Evolutionary conservation across 192 early-diverging fungal species (phyloP).

Genomic region (Umbelopsis sp.): DNA sequence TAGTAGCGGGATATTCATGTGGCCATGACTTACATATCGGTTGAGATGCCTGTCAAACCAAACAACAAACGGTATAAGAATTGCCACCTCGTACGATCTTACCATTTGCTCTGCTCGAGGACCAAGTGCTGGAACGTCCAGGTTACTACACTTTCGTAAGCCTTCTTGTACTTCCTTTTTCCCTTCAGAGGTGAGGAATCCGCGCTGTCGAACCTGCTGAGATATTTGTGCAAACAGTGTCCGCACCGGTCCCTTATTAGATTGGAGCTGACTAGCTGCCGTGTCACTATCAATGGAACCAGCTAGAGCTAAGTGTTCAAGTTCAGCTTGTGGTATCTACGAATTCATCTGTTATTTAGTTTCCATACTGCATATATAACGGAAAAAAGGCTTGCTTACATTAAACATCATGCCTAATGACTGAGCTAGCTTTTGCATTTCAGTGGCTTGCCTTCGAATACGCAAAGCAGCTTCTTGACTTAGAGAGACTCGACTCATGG

Average conservation of each 20-base stretch:
- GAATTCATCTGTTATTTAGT: not conserved
- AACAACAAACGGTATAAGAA: not conserved
- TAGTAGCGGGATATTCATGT: not conserved
- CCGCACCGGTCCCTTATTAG: not conserved
- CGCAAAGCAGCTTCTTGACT: not conserved
- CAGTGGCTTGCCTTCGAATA: not conserved
- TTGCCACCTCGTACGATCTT: not conserved
- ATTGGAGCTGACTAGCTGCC: not conserved
- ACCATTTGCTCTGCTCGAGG: slow-evolving; percentile 11
- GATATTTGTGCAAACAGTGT: not conserved
- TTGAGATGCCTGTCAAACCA: not conserved
- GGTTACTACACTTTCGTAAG: not conserved
- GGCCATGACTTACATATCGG: not conserved
- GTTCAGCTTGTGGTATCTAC: not conserved
- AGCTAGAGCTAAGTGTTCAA: not conserved
- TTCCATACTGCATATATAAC: not conserved
- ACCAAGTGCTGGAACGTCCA: slow-evolving; percentile 11
- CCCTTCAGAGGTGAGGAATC: not conserved
- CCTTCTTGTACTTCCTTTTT: not conserved
- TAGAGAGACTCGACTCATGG: not conserved
- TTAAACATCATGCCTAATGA: not conserved
- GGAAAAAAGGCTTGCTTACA: not conserved
- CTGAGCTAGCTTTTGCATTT: slow-evolving; percentile 2
- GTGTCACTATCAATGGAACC: not conserved
- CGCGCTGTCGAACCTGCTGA: not conserved